These are phyloP conservation scores for Venturia carpophila DNA, from an alignment of 2,329 filamentous ascomycete genomes.

Conservation along the genomic window DNA sequence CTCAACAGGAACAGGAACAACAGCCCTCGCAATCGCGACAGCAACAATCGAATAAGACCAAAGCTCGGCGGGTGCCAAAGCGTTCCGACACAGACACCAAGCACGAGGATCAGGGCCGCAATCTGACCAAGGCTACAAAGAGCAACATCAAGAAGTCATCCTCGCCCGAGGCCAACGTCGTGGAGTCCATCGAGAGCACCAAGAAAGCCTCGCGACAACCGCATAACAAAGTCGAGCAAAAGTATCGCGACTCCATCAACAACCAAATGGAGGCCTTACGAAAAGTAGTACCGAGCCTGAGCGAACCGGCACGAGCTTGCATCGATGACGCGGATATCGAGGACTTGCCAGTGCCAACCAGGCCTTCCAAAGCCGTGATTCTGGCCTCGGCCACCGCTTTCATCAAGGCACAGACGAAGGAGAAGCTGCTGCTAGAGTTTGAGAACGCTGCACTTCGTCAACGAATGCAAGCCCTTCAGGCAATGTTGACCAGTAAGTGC, in stretches of 20 bases:
- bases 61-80: neutral
- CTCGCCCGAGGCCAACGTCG: slow-evolving; percentile 22
- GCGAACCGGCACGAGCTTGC: slow-evolving; percentile 24
- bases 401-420: slow-evolving; percentile 40
- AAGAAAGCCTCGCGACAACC: slow-evolving; percentile 32
- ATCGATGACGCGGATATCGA: slow-evolving; percentile 32
- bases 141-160: slow-evolving; percentile 10
- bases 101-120: neutral
- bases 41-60: neutral
- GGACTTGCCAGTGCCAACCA: slow-evolving; percentile 35
- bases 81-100: neutral
- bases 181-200: slow-evolving; percentile 19
- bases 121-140: neutral
- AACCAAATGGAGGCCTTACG: slow-evolving; percentile 38
- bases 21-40: neutral
- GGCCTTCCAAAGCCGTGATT: slow-evolving; percentile 40
- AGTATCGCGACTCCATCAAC: slow-evolving; percentile 41
- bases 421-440: slow-evolving; percentile 33
- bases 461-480: slow-evolving; percentile 37
- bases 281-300: slow-evolving; percentile 33
- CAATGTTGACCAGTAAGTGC: slow-evolving; percentile 35
- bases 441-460: slow-evolving; percentile 33
- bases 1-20: neutral
- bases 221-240: slow-evolving; percentile 41
- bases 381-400: slow-evolving; percentile 39